Base-by-base conservation (phyloP, 306 rosid species). In the Dryas alaskensis region DNA sequence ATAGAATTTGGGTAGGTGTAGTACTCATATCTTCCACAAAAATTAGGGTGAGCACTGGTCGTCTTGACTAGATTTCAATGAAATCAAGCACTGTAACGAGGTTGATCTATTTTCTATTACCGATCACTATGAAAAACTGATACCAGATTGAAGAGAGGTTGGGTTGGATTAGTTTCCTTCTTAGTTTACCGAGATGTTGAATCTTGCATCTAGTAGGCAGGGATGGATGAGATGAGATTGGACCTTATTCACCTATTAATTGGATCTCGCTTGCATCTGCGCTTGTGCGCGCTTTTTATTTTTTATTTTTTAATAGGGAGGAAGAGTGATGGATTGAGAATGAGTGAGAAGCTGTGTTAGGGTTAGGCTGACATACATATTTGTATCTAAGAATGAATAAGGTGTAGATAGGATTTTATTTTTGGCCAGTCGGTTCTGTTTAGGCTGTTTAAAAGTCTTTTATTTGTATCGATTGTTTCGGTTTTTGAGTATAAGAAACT, bases 1-100 rank as follows among this genome's bases (percentile, higher is more conserved):
- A 17, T 69, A 52, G 76, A 67, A 42, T 74, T 64, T 69, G 67
- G 75, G 45, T 66, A 61, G 19, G 43, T 10, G 16, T 68, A 60
- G 12, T 27, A 42, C 62, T 66, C 39, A 59, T 51, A 65, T 76
- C 60, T 64, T 37, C 46, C 14, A 37, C 0, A 8, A 39, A 60
- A 62, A 6, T 62, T 4, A 13, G 67, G 57, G 52, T 10, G 8
- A 8, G 11, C 11, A 8, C 16, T 7, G 11, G 16, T 60, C 27
- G 16, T 59, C 3, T 60, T 6, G 10, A 11, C 11, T 5, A 9
- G 62, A 58, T 25, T 58, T 22, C 17, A 7, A 14, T 40, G 67
- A 40, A 16, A 8, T 17, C 1, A 62, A 42, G 49, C n/a, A 42
- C 67, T 22, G 0, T 19, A 42, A 40, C 8, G 10, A 37, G 19